Evolutionary conservation across 352 stramenopile genomes (phyloP).

Genomic region (Pythium rishiriense): DNA sequence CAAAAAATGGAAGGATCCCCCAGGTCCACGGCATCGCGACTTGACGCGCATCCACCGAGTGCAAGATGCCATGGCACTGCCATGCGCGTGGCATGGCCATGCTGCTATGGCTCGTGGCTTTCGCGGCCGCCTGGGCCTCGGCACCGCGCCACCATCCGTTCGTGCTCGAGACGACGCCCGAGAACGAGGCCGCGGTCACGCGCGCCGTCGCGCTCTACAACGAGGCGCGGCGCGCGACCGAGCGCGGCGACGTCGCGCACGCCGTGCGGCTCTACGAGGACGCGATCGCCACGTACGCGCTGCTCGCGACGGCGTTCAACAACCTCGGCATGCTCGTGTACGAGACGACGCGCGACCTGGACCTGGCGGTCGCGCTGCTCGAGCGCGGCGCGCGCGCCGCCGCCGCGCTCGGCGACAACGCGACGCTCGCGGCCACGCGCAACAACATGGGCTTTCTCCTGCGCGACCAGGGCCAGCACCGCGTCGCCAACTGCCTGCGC

Average conservation of each 20-base stretch:
- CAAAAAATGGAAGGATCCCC: conserved; percentile 27
- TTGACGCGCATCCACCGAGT: background rate
- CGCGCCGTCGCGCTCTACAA: conserved; percentile 20
- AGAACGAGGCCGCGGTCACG: conserved; percentile 17
- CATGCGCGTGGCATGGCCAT: background rate
- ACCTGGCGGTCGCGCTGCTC: conserved; percentile 43
- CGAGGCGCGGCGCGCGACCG: conserved; percentile 5
- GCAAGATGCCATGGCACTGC: background rate
- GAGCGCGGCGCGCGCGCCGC: conserved; percentile 41
- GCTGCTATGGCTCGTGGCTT: background rate
- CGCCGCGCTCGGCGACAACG: conserved; percentile 32
- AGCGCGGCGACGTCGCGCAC: conserved; percentile 8
- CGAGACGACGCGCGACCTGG: conserved; percentile 18
- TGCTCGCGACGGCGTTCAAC: conserved; percentile 66
- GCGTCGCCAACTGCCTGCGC: conserved; percentile 39
- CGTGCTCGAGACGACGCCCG: conserved; percentile 11
- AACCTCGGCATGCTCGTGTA: conserved; percentile 73
- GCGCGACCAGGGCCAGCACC: conserved; percentile 33
- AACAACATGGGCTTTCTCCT: conserved; percentile 77
- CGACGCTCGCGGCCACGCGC: conserved; percentile 48
- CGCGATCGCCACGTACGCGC: conserved; percentile 49
- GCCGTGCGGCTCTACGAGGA: conserved; percentile 43
- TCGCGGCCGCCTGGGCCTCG: background rate
- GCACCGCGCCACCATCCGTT: conserved; percentile 1
- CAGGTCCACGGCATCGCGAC: background rate